Base-by-base conservation (phyloP, 2,329 filamentous ascomycete genomes). In the Cercospora canescens region DNA sequence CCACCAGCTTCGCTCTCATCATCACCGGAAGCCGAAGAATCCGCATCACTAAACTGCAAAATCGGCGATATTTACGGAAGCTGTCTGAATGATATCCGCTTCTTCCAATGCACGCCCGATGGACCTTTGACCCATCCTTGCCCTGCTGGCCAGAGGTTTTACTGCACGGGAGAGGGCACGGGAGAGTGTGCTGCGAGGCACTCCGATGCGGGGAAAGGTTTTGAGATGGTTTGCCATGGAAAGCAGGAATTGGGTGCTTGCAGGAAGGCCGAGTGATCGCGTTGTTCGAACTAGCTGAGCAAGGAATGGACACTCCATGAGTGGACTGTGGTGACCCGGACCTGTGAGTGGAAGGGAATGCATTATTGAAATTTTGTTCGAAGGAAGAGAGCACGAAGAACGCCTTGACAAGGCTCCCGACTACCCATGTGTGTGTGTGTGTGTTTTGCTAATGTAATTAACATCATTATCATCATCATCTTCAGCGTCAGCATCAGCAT, bases 91-190 rank as follows among this genome's bases (percentile, higher is more conserved):
- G 54, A 63, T 1, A 34, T 61, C 3, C 35, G 65, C 3, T 67
- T 61, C 21, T 67, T 67, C 61, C 61, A 67, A 52, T 67, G 65
- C 21, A 64, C 65, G 28, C 60, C 61, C 8, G 61, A 63, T 30
- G 61, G 61, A 39, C 56, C 57, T 37, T 57, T 63, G n/a, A 55
- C 65, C 21, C 50, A 59, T 16, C 65, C 65, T 41, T 67, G 65
- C 48, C 65, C 65, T 16, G 65, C 61, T n/a, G 65, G 65, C 8
- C 61, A 67, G 37, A 48, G 60, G 7, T 67, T 67, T 30, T 57
- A 45, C 8, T 67, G 65, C 45, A 67, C 61, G 18, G 65, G 61
- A 2, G 61, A 67, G 24, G 61, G 61, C 2, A 58, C 34, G 1
- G 65, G 65, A 39, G 35, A 34, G 12, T 67, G 65, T 61, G 65